phyloP scores from a whole-genome alignment of 2,329 filamentous ascomycete species.

The Botrytis elliptica region DNA sequence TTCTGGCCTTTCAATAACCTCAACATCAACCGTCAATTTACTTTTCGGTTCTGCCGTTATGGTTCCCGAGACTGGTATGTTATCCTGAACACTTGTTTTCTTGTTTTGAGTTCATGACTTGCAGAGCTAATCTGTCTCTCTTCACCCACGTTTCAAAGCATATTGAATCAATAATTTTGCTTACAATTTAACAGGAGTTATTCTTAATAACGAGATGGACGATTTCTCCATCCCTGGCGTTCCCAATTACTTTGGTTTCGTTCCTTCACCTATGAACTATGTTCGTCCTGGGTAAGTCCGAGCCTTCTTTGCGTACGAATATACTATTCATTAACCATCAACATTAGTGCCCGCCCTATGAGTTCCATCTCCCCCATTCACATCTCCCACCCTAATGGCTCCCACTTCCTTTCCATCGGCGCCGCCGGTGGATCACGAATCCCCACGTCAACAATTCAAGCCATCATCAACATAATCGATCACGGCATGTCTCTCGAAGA shows the following conservation, averaged over 20 bases:
- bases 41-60: conserved; percentile 79
- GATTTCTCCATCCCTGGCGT: conserved; percentile 83
- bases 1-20: conserved; percentile 71
- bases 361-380: conserved; percentile 70
- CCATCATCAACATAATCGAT: conserved; percentile 71
- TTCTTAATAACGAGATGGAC: conserved; percentile 58
- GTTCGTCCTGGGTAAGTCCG: conserved; percentile 51
- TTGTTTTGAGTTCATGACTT: not conserved
- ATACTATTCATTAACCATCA: not conserved
- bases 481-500: conserved; percentile 56
- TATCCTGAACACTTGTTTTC: not conserved
- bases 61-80: conserved; percentile 75
- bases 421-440: conserved; percentile 81
- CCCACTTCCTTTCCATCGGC: conserved; percentile 67
- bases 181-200: conserved; percentile 28
- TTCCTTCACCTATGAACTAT: conserved; percentile 77
- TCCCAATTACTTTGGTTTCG: conserved; percentile 81
- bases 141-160: not conserved
- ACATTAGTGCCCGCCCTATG: conserved; percentile 72
- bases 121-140: not conserved
- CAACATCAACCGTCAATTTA: conserved; percentile 86
- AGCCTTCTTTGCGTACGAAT: not conserved
- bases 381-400: conserved; percentile 63
- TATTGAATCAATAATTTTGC: not conserved
- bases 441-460: conserved; percentile 75